Base-by-base conservation (phyloP, 2,329 filamentous ascomycete genomes). In the Podosphaera fusca region DNA sequence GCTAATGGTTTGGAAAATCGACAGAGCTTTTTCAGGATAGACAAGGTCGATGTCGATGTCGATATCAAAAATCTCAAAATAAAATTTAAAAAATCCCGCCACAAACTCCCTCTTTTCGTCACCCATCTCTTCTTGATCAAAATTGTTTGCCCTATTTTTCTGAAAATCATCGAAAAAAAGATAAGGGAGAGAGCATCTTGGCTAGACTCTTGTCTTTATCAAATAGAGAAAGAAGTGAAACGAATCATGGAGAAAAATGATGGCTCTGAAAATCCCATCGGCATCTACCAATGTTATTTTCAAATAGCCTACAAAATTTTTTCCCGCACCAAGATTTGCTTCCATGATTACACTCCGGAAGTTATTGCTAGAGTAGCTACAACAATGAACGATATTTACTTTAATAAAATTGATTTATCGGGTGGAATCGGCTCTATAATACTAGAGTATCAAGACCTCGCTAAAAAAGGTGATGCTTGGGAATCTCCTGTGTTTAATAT, bases 401-500 rank as follows among this genome's bases (percentile, higher is more conserved):
- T 98, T 82, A 84, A 87, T 66, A 75, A 90, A 67, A 82, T 98
- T 67, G 77, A 82, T 58, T 76, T 98, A 4, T 88, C 89, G 33
- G 85, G 85, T 36, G 89, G 88, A 57, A 90, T 95, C 68, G 92
- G 85, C 63, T 82, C 80, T 73, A 95, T 95, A 79, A 89, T 90
- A 8, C 94, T 87, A 31, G 87, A 95, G 70, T 96, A 94, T 77
- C 87, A 81, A 72, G 81, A 95, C 30, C 76, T 95, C 58, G 87
- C 90, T 7, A 75, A 74, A 63, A 87, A 92, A 79, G 92, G 92
- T 56, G 85, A 95, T 57, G 83, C 81, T 69, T 98, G 92, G 92
- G 84, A 95, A 75, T 94, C 85, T 60, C 87, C 90, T 8, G 81
- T 98, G 65, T 98, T 98, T 74, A 83, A 80, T 59, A 84, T 96